These are phyloP conservation scores for Claviceps maximensis DNA, from an alignment of 2,329 filamentous ascomycete genomes.

Conservation along the genomic window DNA sequence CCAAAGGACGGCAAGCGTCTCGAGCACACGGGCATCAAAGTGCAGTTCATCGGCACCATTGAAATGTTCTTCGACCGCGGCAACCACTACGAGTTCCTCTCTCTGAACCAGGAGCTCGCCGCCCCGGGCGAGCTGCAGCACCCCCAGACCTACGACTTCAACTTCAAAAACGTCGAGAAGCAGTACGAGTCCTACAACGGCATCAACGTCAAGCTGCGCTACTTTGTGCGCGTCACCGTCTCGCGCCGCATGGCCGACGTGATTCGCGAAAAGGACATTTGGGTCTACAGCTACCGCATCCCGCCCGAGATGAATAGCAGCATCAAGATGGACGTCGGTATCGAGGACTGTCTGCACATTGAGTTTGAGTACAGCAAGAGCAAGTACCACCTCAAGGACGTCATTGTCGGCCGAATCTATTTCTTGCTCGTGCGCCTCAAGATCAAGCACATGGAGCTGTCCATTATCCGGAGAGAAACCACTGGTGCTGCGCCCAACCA, in stretches of 20 bases:
- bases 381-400: slow-evolving; percentile 98
- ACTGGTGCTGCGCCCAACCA: slow-evolving; percentile 95
- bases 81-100: slow-evolving; percentile 98
- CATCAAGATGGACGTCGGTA: slow-evolving; percentile 99
- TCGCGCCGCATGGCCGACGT: slow-evolving; percentile 96
- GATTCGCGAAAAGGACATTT: slow-evolving; percentile 96
- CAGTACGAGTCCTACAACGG: slow-evolving; percentile 99
- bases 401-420: slow-evolving; percentile 97
- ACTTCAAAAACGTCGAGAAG: slow-evolving; percentile 99
- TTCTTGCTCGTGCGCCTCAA: slow-evolving; percentile 93
- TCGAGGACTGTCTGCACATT: slow-evolving; percentile 97
- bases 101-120: slow-evolving; percentile 89
- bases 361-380: slow-evolving; percentile 99
- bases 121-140: slow-evolving; percentile 96
- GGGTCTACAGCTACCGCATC: slow-evolving; percentile 98
- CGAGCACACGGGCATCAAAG: slow-evolving; percentile 98
- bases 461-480: slow-evolving; percentile 92
- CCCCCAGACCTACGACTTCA: slow-evolving; percentile 97
- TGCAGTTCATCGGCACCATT: slow-evolving; percentile 98
- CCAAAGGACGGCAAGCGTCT: slow-evolving; percentile 97
- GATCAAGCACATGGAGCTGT: slow-evolving; percentile 99
- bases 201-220: slow-evolving; percentile 98
- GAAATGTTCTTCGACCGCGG: slow-evolving; percentile 99
- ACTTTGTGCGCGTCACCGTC: slow-evolving; percentile 95
- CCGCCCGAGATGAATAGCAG: slow-evolving; percentile 95